Base-by-base conservation (phyloP, 768 basidiomycete species). In the Leucocoprinus sp. region DNA sequence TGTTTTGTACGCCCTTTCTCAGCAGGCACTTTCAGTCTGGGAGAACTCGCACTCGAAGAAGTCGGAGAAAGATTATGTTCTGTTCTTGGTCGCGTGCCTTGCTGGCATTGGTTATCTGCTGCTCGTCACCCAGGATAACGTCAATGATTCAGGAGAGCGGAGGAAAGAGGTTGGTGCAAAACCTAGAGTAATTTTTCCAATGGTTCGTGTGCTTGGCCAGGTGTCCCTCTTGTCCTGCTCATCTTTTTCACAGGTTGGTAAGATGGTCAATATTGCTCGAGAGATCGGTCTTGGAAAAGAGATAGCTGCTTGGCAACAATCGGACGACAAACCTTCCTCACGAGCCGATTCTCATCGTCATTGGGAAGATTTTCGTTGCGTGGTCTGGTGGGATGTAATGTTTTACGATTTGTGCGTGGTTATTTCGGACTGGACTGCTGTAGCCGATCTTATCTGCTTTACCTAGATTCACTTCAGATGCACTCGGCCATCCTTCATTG, bases 301-400 rank as follows among this genome's bases (percentile, higher is more conserved):
- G 52, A 76, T 79, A 0, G 76, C 45, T 5, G 31, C 22, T 75
- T 50, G 74, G 74, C 49, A 50, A 21, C 34, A 51, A 44, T 17
- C 42, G 45, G 49, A 53, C 50, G 35, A 33, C 46, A 71, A 21
- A 23, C 17, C 38, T 2, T 12, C 23, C 2, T 19, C 29, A 22
- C 38, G 37, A 19, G 14, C 23, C 11, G 29, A 47, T 18, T 33
- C 28, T 19, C 43, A 37, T 15, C 45, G 31, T 11, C 21, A 9
- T 34, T 47, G 38, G 45, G 52, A 53, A 34, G 66, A 67, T 24
- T 56, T 56, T 50, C 60, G 60, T 37, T 57, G 62, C 37, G 55
- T 60, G 70, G 60, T 85, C 5, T 87, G 87, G 84, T 90, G 87
- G 87, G 82, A 85, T 42, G 69, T 87, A 8, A 72, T 78, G 56